Conservation (phyloP, 2,329 filamentous ascomycete genomes). For the Rhynchosporium graminicola region DNA sequence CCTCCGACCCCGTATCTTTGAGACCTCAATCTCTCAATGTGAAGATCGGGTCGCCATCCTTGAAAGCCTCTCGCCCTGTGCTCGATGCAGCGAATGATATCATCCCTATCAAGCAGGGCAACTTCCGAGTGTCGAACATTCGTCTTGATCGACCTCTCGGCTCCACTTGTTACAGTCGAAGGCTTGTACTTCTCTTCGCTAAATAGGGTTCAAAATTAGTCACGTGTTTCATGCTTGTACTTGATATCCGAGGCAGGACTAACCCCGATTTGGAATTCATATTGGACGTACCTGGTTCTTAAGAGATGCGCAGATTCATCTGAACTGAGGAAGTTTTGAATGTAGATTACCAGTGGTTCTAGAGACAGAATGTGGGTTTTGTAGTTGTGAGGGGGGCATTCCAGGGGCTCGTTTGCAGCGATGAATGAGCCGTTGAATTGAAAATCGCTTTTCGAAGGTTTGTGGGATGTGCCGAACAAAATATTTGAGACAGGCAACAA, state of each 20-base stretch:
- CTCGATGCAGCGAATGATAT: slow-evolving; percentile 58
- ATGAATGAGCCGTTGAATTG: slow-evolving; percentile 36
- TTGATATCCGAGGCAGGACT: not conserved
- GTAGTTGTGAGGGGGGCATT: slow-evolving; percentile 35
- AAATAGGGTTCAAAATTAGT: slow-evolving; percentile 16
- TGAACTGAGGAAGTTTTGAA: slow-evolving; percentile 54
- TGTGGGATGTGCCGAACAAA: slow-evolving; percentile 26
- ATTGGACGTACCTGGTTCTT: slow-evolving; percentile 48
- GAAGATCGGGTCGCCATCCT: slow-evolving; percentile 58
- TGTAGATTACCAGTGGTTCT: slow-evolving; percentile 58
- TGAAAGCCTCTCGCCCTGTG: slow-evolving; percentile 58
- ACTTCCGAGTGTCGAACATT: slow-evolving; percentile 54
- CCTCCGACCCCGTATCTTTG: slow-evolving; percentile 62
- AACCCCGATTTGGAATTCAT: no score
- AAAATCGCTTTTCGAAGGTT: slow-evolving; percentile 12
- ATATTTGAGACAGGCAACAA: slow-evolving; percentile 35
- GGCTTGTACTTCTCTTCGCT: slow-evolving; percentile 52
- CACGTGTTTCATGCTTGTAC: slow-evolving; percentile 13
- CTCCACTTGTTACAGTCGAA: slow-evolving; percentile 55
- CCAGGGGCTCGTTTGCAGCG: slow-evolving; percentile 36
- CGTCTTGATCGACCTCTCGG: slow-evolving; percentile 49
- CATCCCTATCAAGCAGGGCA: slow-evolving; percentile 48
- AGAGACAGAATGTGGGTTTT: slow-evolving; percentile 52
- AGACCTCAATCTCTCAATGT: slow-evolving; percentile 61
- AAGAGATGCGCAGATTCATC: slow-evolving; percentile 53